Percentiles rank a stretch among this genome's conserved stretches.
phyloP scores from a whole-genome alignment of 305 asterid species.

The Fraxinus baroniana region DNA sequence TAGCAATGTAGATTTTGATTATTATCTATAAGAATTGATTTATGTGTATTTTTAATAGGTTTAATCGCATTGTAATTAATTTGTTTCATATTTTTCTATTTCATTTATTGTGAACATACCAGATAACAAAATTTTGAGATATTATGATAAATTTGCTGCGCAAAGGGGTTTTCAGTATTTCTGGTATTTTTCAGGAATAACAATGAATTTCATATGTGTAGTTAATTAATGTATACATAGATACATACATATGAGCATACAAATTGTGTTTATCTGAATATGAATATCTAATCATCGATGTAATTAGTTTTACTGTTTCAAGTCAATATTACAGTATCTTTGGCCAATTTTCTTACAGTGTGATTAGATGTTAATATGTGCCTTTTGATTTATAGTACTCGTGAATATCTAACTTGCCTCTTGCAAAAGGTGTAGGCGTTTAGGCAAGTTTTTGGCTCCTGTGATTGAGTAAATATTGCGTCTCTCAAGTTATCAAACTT shows the following conservation, averaged over 20 bases:
- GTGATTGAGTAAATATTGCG: constrained; percentile 14
- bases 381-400: neutral
- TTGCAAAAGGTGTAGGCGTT: constrained; percentile 34
- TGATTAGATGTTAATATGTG: neutral
- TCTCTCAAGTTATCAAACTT: constrained; percentile 21
- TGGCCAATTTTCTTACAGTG: neutral
- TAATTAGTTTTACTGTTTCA: neutral
- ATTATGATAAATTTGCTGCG: neutral
- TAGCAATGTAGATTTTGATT: neutral
- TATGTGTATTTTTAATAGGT: neutral
- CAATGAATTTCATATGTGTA: neutral
- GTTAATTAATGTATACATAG: neutral
- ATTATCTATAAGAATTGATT: neutral
- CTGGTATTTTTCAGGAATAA: neutral
- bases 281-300: neutral
- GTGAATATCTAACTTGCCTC: neutral
- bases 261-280: neutral
- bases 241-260: neutral
- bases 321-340: neutral
- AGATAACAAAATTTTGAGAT: neutral
- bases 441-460: constrained; percentile 21
- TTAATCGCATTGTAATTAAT: neutral
- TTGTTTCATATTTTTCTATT: neutral
- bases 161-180: neutral
- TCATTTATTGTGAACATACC: neutral